phyloP scores from a whole-genome alignment of 1,284 basidiomycete genomes.

The Apiotrichum mycotoxinovorans region DNA sequence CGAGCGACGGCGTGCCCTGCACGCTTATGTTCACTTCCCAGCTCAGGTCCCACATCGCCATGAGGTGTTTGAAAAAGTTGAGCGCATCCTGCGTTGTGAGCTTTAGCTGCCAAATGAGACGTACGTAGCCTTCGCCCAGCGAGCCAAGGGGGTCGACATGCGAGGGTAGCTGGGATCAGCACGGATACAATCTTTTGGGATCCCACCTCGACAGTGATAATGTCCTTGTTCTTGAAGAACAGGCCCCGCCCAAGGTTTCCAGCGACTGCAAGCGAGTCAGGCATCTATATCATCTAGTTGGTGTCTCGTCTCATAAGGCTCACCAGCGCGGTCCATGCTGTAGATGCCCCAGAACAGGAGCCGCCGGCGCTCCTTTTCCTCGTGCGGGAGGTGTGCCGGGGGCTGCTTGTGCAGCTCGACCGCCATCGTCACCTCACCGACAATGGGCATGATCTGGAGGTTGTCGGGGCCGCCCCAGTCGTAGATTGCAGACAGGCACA shows the following conservation, averaged over 20 bases:
- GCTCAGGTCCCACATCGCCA: conserved; percentile 5
- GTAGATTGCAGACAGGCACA: conserved; percentile 5
- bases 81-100: neutral
- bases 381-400: neutral
- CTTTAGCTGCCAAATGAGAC: neutral
- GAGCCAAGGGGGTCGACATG: neutral
- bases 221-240: neutral
- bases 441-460: neutral
- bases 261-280: no score
- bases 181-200: neutral
- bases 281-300: no score
- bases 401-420: conserved; percentile 7
- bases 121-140: neutral
- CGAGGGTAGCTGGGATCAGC: neutral
- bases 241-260: no score
- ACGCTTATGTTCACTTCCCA: neutral
- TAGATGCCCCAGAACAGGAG: conserved; percentile 7
- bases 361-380: conserved; percentile 9
- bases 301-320: neutral
- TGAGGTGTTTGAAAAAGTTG: conserved; percentile 1
- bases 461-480: conserved; percentile 11
- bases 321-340: conserved; percentile 1
- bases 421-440: neutral
- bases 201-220: neutral
- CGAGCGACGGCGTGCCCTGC: neutral